These are phyloP conservation scores for Penstemon newberryi DNA, from an alignment of 257 asterid species.

Conservation along the genomic window DNA sequence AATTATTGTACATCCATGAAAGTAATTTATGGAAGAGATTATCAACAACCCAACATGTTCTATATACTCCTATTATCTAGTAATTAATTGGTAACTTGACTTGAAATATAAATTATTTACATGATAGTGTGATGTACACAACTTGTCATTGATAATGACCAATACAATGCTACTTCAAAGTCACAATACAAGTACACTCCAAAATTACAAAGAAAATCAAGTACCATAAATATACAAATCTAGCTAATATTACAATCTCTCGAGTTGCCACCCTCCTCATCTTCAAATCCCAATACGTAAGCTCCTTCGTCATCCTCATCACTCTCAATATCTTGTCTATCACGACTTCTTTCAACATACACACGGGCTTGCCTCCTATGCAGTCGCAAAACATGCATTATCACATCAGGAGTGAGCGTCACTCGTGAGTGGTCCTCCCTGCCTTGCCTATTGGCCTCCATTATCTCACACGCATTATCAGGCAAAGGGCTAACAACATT, in stretches of 20 bases:
- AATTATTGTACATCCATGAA: no score
- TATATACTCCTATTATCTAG: no score
- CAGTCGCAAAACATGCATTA: constrained; percentile 72
- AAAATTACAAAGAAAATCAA: not conserved
- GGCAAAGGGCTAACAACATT: constrained; percentile 57
- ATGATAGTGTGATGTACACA: no score
- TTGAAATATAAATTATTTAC: no score
- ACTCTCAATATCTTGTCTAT: constrained; percentile 39
- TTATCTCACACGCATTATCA: constrained; percentile 50
- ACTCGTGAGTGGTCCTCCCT: constrained; percentile 60
- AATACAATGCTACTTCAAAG: no score
- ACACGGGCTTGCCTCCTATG: constrained; percentile 74
- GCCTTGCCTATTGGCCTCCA: constrained; percentile 60
- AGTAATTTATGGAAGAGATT: no score
- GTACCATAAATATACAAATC: constrained; percentile 15
- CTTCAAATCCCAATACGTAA: constrained; percentile 49
- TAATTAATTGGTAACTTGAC: no score
- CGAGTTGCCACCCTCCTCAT: constrained; percentile 55
- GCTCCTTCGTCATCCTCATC: constrained; percentile 35
- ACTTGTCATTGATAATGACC: no score
- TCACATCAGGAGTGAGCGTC: constrained; percentile 65
- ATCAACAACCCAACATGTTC: no score
- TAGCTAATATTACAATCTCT: constrained; percentile 70
- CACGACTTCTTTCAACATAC: constrained; percentile 46
- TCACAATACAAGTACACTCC: not conserved